phyloP scores from a whole-genome alignment of 2,329 filamentous ascomycete species.

The Coccinonectria pachysandricola region DNA sequence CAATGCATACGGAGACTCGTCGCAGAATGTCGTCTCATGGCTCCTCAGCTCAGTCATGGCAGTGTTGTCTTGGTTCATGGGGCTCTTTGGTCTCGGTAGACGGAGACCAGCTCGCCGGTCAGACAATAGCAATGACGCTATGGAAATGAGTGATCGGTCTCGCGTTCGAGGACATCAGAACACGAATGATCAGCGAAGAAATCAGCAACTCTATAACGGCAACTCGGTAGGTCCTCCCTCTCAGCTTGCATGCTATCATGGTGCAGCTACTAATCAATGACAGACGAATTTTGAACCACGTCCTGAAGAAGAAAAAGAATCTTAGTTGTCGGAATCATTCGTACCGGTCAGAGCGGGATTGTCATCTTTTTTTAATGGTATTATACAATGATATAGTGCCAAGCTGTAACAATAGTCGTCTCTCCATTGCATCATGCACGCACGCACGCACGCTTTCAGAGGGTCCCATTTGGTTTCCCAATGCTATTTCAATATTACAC shows the following conservation, averaged over 20 bases:
- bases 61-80: constrained; percentile 27
- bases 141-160: constrained; percentile 11
- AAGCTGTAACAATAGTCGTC: constrained; percentile 15
- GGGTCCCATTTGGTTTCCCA: constrained; percentile 7
- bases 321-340: too few relatives aligned
- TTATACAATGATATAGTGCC: constrained; percentile 19
- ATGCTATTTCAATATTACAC: constrained; percentile 7
- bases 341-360: constrained; percentile 16
- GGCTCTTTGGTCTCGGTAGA: constrained; percentile 19
- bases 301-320: constrained; percentile 51
- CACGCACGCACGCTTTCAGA: constrained; percentile 14
- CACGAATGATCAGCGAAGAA: constrained; percentile 40
- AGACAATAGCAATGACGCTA: constrained; percentile 2
- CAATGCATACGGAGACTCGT: constrained; percentile 29
- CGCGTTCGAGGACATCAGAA: constrained; percentile 29
- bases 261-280: too few relatives aligned
- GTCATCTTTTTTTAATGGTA: constrained; percentile 17
- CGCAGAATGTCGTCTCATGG: constrained; percentile 16
- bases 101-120: constrained; percentile 2
- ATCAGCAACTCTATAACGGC: constrained; percentile 78
- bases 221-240: constrained; percentile 58
- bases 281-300: constrained; percentile 63
- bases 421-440: constrained; percentile 10
- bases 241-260: constrained; percentile 16
- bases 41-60: constrained; percentile 22